Percentiles rank a stretch among this genome's conserved stretches.
phyloP scores from a whole-genome alignment of 2,329 filamentous ascomycete species.

The Tolypocladium tundrense region DNA sequence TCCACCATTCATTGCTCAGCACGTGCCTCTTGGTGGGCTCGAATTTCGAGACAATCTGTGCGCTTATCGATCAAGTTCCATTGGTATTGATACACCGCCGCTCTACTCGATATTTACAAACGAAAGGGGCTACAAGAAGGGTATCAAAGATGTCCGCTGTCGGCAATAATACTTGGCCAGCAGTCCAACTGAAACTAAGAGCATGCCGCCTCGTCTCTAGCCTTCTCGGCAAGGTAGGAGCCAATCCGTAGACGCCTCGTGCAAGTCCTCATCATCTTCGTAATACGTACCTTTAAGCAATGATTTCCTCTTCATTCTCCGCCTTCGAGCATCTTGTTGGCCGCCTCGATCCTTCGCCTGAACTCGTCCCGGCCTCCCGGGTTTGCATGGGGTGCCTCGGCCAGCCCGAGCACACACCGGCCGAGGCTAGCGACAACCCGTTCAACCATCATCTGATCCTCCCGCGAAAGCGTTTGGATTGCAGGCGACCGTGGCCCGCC shows the following conservation, averaged over 20 bases:
- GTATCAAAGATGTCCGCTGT: conserved; percentile 12
- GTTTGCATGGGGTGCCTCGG: conserved; percentile 42
- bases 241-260: background rate
- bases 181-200: background rate
- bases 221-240: background rate
- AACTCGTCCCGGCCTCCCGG: conserved; percentile 54
- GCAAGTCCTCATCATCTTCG: background rate
- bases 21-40: too few species aligned
- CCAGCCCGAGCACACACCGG: conserved; percentile 47
- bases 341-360: conserved; percentile 63
- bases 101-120: background rate
- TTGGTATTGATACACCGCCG: background rate
- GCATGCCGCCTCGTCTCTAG: background rate
- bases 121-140: conserved; percentile 9
- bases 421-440: conserved; percentile 49
- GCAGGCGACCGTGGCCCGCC: conserved; percentile 25
- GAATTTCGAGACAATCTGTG: too few species aligned
- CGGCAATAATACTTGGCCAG: background rate
- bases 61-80: background rate
- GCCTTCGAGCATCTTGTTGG: conserved; percentile 63
- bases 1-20: background rate
- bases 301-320: conserved; percentile 9
- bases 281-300: background rate
- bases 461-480: conserved; percentile 36
- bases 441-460: conserved; percentile 52